Evolutionary conservation across 768 basidiomycete genomes (phyloP), one percentile per base, ranked within the genome.

Genomic region (Boletus sp.): DNA sequence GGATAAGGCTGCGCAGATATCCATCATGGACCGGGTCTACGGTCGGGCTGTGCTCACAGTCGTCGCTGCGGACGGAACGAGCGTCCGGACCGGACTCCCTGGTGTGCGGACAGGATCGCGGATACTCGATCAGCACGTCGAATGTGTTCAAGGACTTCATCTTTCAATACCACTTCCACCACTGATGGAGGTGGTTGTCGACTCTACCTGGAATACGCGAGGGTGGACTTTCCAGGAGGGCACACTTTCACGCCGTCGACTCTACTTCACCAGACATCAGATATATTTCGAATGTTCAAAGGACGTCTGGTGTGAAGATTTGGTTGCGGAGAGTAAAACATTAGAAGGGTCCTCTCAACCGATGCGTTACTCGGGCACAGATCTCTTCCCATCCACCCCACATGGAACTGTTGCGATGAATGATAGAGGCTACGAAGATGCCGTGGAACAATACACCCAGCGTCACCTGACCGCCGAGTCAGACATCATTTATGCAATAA

Each of bases 181-280:
- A 13, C 56, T 54, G 1, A 5, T 13, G 2, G 63, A 60, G 13
- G 52, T 37, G 6, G 25, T 53, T 3, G 15, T 17, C 7, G 55
- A 53, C 2, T 56, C 63, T 3, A 29, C 21, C 7, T 67, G 66
- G 65, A 19, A 52, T 14, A 60, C 51, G n/a, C 55, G 65, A 14
- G 65, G 60, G 5, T 66, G 65, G 65, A 66, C 66, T 4, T 65
- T 56, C 30, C 65, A 67, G 34, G 65, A 66, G 17, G 32, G 30
- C 0, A 2, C 59, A 5, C 57, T 66, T 15, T 66, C 65, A 11
- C 57, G 54, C 15, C 66, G 65, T 2, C 60, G 66, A 1, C 25
- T 65, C 17, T 62, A 48, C 40, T 60, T 67, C 46, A 65, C 65
- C 13, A 37, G 54, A 15, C 35, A 67, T 15, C 60, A 66, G 19